Evolutionary conservation across 1,139 yeast species (phyloP).

Genomic region (Geotrichum cucujoidarum): DNA sequence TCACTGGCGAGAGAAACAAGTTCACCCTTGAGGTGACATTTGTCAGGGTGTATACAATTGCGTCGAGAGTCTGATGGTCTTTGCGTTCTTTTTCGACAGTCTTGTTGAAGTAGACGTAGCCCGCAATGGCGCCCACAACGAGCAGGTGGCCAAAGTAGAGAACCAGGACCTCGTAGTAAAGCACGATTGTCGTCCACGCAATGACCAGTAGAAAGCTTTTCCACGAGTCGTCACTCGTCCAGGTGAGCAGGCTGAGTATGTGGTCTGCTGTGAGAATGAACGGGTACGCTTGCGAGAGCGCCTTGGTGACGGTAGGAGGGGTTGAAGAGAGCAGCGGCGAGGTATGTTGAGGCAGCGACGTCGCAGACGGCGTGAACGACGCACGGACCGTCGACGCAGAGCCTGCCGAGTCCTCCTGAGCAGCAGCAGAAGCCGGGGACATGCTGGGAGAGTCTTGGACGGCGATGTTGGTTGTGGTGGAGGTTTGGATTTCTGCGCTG

Average conservation of each 20-base stretch:
- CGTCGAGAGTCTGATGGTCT: constrained; percentile 77
- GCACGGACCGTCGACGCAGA: constrained; percentile 28
- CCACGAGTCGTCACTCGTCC: constrained; percentile 90
- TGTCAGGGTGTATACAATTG: constrained; percentile 76
- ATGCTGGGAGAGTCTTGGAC: no score
- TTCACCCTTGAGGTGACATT: constrained; percentile 73
- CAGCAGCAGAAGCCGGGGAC: no score
- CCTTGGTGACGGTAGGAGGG: constrained; percentile 86
- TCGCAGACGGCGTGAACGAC: constrained; percentile 34
- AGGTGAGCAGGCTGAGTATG: constrained; percentile 66
- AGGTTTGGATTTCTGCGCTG: no score
- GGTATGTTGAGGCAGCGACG: constrained; percentile 36
- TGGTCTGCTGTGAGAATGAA: constrained; percentile 69
- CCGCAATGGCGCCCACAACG: constrained; percentile 60
- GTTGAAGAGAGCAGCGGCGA: constrained; percentile 47
- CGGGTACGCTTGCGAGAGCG: constrained; percentile 78
- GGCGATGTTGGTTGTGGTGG: no score
- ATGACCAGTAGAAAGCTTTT: constrained; percentile 60
- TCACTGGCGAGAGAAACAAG: constrained; percentile 69
- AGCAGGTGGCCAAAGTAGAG: constrained; percentile 77
- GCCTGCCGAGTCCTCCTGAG: constrained; percentile 5
- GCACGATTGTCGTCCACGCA: constrained; percentile 52
- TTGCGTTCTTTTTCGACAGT: constrained; percentile 45
- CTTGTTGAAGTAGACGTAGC: constrained; percentile 51
- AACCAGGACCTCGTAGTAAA: constrained; percentile 68